A percentile compares a stretch with the other conserved stretches of the same genome.
Conservation (phyloP, 1,284 basidiomycete genomes). For the Xerocomus cyaneibrunnescens region DNA sequence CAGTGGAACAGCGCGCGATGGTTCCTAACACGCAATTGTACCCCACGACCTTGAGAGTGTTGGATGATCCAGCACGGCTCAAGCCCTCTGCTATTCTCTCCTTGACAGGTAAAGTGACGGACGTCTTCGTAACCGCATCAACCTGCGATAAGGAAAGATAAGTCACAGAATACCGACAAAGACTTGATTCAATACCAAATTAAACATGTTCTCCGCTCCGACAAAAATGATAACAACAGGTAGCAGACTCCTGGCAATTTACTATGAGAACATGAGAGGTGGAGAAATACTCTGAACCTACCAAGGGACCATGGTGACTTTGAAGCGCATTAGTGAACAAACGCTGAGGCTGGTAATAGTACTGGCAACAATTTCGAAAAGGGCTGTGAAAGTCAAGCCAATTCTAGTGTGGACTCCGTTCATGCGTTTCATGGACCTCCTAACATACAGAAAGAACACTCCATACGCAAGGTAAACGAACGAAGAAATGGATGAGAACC, state of each 20-base stretch:
- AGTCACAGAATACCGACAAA: not conserved
- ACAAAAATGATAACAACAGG: conserved; percentile 96
- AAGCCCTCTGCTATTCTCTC: conserved; percentile 90
- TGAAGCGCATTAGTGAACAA: conserved; percentile 82
- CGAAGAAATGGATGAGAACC: conserved; percentile 62
- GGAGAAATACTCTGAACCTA: conserved; percentile 29
- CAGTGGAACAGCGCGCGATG: conserved; percentile 74
- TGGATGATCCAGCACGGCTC: conserved; percentile 84
- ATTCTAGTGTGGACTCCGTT: conserved; percentile 87
- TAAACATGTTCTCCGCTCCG: conserved; percentile 97
- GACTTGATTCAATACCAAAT: conserved; percentile 60
- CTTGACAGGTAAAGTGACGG: conserved; percentile 88
- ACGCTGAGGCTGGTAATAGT: conserved; percentile 93
- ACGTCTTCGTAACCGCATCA: conserved; percentile 87
- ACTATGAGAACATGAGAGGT: conserved; percentile 8
- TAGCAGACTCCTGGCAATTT: conserved; percentile 65
- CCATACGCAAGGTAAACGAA: conserved; percentile 81
- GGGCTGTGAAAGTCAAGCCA: conserved; percentile 91
- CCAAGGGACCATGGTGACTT: conserved; percentile 88
- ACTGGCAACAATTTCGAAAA: conserved; percentile 88
- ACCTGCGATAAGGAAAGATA: conserved; percentile 48
- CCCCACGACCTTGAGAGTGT: conserved; percentile 87
- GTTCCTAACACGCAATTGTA: conserved; percentile 83
- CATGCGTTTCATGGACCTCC: conserved; percentile 75
- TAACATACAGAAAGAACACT: conserved; percentile 77